Conservation (phyloP, 2,329 filamentous ascomycete genomes). For the Pezicula carpinea region DNA sequence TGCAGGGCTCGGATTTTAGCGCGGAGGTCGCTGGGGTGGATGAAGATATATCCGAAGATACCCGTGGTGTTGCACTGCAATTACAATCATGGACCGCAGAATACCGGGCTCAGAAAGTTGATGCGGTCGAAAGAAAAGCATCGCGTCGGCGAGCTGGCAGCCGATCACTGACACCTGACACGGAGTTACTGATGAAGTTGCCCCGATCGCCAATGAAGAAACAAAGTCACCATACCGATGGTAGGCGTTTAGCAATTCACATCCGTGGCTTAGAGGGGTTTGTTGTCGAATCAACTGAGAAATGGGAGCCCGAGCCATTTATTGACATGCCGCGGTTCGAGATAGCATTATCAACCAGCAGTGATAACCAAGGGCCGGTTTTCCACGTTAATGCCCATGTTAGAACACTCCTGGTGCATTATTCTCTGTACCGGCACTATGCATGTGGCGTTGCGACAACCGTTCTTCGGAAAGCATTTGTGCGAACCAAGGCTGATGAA, state of each 20-base stretch:
- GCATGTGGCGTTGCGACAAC: conserved; percentile 76
- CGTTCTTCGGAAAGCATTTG: conserved; percentile 68
- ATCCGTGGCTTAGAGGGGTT: conserved; percentile 82
- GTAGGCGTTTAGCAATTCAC: conserved; percentile 75
- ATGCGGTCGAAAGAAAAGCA: conserved; percentile 53
- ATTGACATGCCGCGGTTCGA: conserved; percentile 83
- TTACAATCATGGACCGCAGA: conserved; percentile 84
- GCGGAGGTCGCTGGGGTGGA: conserved; percentile 89
- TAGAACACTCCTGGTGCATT: conserved; percentile 75
- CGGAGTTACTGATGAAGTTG: conserved; percentile 51
- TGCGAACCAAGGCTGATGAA: conserved; percentile 44
- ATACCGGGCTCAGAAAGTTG: conserved; percentile 77
- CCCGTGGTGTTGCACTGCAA: conserved; percentile 78
- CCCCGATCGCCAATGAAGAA: conserved; percentile 49
- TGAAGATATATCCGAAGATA: conserved; percentile 73
- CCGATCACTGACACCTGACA: conserved; percentile 62
- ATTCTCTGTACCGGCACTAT: conserved; percentile 92
- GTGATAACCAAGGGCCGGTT: conserved; percentile 80
- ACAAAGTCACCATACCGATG: conserved; percentile 58
- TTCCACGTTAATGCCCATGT: conserved; percentile 83
- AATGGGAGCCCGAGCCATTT: conserved; percentile 81
- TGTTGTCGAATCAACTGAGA: conserved; percentile 82
- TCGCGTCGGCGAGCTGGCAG: conserved; percentile 70
- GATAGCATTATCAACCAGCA: conserved; percentile 76
- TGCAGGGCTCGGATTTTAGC: conserved; percentile 86